Evolutionary conservation across 2,329 filamentous ascomycete genomes (phyloP), one percentile per base, ranked within the genome.

Genomic region (Epichloe baconii): DNA sequence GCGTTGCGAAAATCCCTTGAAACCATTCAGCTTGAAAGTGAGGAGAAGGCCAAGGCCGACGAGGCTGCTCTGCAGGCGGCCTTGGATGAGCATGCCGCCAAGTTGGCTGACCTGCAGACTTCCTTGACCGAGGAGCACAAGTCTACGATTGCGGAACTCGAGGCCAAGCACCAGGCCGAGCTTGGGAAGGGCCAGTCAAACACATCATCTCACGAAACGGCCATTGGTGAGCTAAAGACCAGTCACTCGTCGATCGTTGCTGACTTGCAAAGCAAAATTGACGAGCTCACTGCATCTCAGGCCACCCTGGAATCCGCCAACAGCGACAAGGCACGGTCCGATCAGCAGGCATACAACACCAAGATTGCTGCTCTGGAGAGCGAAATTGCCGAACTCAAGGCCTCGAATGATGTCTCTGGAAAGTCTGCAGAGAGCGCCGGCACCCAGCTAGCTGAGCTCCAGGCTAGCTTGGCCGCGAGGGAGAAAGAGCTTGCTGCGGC

Each of bases 241-340:
- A 65, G 65, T 46, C 76, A 82, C 54, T 75, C 80, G 50, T 59
- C 68, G 11, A 64, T 68, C 3, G 58, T 73, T 34, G 68, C 68
- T 23, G 72, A 73, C 19, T 64, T 83, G 44, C 74, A 82, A 62
- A 73, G 69, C 59, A 75, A 78, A 63, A 69, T 83, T 35, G 72
- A 78, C 19, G 73, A 76, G 41, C 62, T 82, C 49, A 68, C 69
- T 1, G 67, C 71, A 2, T 72, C 74, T 2, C 74, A 73, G 48
- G 62, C 64, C n/a, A 64, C 66, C 4, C 59, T 77, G 6, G 71
- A 75, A 59, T 64, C 67, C 23, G 69, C 71, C 12, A 72, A 70
- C 56, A 68, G 71, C 48, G 66, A 70, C 40, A 73, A 70, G 57
- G 53, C 71, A 23, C 71, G 74, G 48, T 67, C 65, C 21, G 72